Base-by-base conservation (phyloP, 306 rosid genomes). In the Prunus mongolica region DNA sequence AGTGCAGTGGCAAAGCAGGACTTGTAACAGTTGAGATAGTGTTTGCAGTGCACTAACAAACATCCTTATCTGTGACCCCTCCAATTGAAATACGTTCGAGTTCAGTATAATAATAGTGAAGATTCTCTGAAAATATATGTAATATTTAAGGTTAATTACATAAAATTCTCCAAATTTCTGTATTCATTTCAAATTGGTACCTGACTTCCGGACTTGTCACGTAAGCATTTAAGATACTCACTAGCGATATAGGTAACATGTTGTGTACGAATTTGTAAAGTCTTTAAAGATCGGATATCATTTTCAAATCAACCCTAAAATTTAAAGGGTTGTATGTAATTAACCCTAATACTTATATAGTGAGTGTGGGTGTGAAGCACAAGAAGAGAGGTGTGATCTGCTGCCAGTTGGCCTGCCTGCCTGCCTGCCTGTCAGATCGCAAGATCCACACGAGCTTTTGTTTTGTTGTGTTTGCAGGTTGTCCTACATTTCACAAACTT, bases 1-100 rank as follows among this genome's bases (percentile, higher is more conserved):
- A 80, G 58, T 61, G 56, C 79, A 80, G n/a, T 73, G 83, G 65
- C 74, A 65, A 41, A 22, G 41, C 66, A 69, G 7, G 60, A 69
- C 60, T 25, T 25, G 45, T 3, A 46, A 67, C 72, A 45, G 25
- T 24, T 47, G 71, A 46, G 30, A 67, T 47, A 16, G 8, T 15
- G 73, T 18, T 69, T 28, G 30, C 25, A 24, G 25, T 24, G 25
- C 30, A 28, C 30, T 0, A 2, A 28, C 38, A 5, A 32, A 32
- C 38, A 5, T 32, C 38, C 11, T 18, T 51, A 70, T 30, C 47
- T 70, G 47, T 51, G 50, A 32, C 30, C 8, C 25, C 66, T 34
- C 24, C 16, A 6, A 25, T 44, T 16, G 57, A 58, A 22, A 45
- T 25, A 58, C 41, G 41, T 49, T 38, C 20, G 15, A 15, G 41